Percentiles rank a stretch among this genome's conserved stretches.
Evolutionary conservation across 768 basidiomycete species (phyloP).

Genomic region (Panaeolus papilionaceus): DNA sequence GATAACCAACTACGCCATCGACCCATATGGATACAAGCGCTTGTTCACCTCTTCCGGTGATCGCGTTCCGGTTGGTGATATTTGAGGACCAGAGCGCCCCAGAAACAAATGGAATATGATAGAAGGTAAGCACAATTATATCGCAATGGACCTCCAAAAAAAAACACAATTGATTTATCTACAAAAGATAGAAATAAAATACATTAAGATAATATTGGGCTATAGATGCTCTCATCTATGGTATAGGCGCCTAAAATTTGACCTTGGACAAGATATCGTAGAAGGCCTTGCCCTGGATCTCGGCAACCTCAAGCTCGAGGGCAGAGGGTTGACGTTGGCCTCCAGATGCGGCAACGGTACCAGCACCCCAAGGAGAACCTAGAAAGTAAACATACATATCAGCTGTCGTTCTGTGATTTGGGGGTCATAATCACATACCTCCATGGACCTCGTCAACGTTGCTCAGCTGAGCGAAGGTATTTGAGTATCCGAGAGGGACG

Average conservation of each 20-base stretch:
- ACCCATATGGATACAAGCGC: conserved; percentile 27
- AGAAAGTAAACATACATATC: conserved; percentile 5
- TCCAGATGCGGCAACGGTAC: conserved; percentile 61
- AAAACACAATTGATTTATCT: neutral
- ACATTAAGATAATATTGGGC: neutral
- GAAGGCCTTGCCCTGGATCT: conserved; percentile 63
- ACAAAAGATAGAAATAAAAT: neutral
- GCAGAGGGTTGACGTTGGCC: conserved; percentile 65
- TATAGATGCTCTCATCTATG: neutral
- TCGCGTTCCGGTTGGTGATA: no score
- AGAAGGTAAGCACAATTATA: no score
- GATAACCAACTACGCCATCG: conserved; percentile 81
- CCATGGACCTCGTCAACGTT: conserved; percentile 56
- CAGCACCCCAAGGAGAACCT: conserved; percentile 88
- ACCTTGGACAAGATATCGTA: conserved; percentile 54
- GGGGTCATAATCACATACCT: conserved; percentile 40
- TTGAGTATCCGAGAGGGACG: conserved; percentile 76
- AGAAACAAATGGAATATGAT: no score
- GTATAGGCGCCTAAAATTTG: conserved; percentile 35
- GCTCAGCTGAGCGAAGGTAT: conserved; percentile 45
- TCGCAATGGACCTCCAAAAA: no score
- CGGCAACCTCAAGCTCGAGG: conserved; percentile 63
- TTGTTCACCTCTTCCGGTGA: neutral
- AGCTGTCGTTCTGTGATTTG: neutral
- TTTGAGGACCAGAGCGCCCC: no score